Evolutionary conservation across 495 filamentous ascomycete species (phyloP).

Genomic region (Tricharina praecox): DNA sequence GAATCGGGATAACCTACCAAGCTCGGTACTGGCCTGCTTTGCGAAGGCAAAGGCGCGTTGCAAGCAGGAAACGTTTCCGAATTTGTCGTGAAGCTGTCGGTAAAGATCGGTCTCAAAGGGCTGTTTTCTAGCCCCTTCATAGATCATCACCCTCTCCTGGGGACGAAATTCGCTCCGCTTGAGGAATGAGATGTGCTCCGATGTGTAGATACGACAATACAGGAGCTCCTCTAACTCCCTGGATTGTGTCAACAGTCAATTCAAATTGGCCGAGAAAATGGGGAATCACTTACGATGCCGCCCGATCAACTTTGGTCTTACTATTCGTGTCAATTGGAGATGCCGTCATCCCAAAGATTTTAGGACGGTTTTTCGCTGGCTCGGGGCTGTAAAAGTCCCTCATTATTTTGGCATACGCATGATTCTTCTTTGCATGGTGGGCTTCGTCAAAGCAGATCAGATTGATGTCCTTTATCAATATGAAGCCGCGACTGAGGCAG

Average conservation of each 20-base stretch:
- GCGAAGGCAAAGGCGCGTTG: constrained; percentile 42
- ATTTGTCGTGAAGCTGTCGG: constrained; percentile 36
- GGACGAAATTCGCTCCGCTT: constrained; percentile 43
- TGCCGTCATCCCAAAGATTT: constrained; percentile 93
- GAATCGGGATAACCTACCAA: constrained; percentile 27
- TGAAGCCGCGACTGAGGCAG: constrained; percentile 62
- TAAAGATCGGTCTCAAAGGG: constrained; percentile 50
- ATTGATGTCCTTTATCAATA: constrained; percentile 72
- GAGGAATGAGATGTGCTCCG: constrained; percentile 46
- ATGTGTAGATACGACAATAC: constrained; percentile 67
- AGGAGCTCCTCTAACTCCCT: constrained; percentile 63
- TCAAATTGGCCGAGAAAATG: too few species aligned
- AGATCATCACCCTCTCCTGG: constrained; percentile 43
- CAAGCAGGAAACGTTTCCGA: constrained; percentile 42
- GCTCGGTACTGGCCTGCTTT: constrained; percentile 42
- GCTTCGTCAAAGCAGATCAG: constrained; percentile 92
- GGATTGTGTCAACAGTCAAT: not conserved
- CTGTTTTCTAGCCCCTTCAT: too few species aligned
- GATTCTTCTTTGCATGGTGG: constrained; percentile 89
- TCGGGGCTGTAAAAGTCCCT: constrained; percentile 58
- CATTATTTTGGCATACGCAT: constrained; percentile 82
- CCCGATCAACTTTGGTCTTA: too few species aligned
- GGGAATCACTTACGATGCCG: constrained; percentile 44
- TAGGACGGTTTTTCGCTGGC: constrained; percentile 39
- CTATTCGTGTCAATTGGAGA: constrained; percentile 94